Conservation (phyloP, 805 yeast species). For the Hanseniaspora taiwanica region DNA sequence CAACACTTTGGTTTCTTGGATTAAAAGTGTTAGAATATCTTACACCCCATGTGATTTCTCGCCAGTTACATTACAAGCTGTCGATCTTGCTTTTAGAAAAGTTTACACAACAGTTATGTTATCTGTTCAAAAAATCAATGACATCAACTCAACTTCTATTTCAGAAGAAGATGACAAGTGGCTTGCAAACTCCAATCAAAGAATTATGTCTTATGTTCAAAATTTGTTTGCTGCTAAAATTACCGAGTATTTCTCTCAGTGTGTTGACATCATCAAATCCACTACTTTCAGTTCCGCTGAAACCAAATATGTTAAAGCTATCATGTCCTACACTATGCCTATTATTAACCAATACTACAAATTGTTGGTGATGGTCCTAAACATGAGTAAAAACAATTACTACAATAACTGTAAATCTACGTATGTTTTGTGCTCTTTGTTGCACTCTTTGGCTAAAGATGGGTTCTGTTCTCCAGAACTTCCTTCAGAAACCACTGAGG, state of each 20-base stretch:
- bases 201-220: slow-evolving; percentile 29
- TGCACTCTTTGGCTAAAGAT: slow-evolving; percentile 50
- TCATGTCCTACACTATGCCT: slow-evolving; percentile 48
- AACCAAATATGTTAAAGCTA: slow-evolving; percentile 30
- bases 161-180: slow-evolving; percentile 52
- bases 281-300: slow-evolving; percentile 28
- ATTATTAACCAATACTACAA: slow-evolving; percentile 45
- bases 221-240: slow-evolving; percentile 30
- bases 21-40: slow-evolving; percentile 10
- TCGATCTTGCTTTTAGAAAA: slow-evolving; percentile 37
- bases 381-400: slow-evolving; percentile 36
- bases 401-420: slow-evolving; percentile 46
- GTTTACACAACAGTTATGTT: slow-evolving; percentile 49
- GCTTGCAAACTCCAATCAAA: slow-evolving; percentile 40
- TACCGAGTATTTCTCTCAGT: slow-evolving; percentile 21
- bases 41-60: not conserved
- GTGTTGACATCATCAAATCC: slow-evolving; percentile 24
- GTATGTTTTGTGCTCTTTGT: slow-evolving; percentile 39
- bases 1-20: slow-evolving; percentile 36
- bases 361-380: slow-evolving; percentile 32
- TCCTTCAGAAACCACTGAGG: slow-evolving; percentile 45
- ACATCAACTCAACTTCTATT: slow-evolving; percentile 22
- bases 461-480: slow-evolving; percentile 93
- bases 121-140: slow-evolving; percentile 48
- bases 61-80: slow-evolving; percentile 16